Evolutionary conservation across 2,329 filamentous ascomycete genomes (phyloP), one percentile per base, ranked within the genome.

Genomic region (Pezicula carpinea): DNA sequence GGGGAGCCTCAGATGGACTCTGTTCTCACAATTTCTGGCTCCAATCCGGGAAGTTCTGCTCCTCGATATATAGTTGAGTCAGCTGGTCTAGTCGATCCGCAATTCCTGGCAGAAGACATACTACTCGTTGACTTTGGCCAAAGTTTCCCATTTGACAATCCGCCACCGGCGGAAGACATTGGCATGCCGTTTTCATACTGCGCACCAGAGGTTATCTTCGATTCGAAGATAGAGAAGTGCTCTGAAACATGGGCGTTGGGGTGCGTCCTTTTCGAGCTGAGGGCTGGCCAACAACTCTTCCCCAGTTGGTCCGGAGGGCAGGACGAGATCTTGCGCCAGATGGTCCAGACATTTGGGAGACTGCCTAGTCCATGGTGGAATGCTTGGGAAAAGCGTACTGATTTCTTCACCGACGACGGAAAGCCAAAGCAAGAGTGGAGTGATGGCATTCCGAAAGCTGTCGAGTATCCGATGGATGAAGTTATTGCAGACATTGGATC

Each of bases 401-500:
- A 43, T 43, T 47, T 47, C 31, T 47, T 47, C 15, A 21, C 38
- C 19, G 45, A 47, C 10, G 45, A 43, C 32, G 45, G 45, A 35
- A 42, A 41, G 31, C 23, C 44, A 17, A 47, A 41, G 26, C 36
- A 42, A 36, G 36, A 41, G 18, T 47, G 44, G 44, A 32, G 19
- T 42, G 44, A 32, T 36, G 44, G 44, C 13, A 34, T 42, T 29
- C 26, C 29, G 17, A 34, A 31, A 47, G 44, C 44, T 35, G 31
- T 41, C n/a, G 36, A 34, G 44, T 47, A 42, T 42, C 44, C 36
- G 26, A 47, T 47, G 14, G 18, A 35, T 13, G 32, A 42, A 34
- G 17, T 47, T 14, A 47, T 47, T 23, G 44, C 38, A 35, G 44
- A 47, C 34, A 47, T 42, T 47, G 44, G 44, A 41, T 34, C 38